Evolutionary conservation across 2,329 filamentous ascomycete genomes (phyloP).

Genomic region (Clonostachys chloroleuca): DNA sequence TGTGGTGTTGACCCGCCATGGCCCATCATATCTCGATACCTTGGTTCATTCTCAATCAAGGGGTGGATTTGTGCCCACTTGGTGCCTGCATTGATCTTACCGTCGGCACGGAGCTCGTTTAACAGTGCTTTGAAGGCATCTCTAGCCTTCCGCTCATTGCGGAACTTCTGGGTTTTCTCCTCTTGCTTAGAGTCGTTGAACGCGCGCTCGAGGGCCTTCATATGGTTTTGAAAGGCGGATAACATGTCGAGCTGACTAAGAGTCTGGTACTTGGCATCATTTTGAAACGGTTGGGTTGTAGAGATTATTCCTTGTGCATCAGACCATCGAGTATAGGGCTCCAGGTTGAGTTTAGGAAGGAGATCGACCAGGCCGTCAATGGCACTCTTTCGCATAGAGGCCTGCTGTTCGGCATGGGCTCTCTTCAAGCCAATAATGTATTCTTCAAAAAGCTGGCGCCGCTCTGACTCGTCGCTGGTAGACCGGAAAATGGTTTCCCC

Average conservation of each 20-base stretch:
- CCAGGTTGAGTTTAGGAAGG: slow-evolving; percentile 74
- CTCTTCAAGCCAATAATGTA: slow-evolving; percentile 85
- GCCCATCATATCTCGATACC: slow-evolving; percentile 79
- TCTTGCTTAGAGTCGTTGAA: slow-evolving; percentile 90
- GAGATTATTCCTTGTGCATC: slow-evolving; percentile 83
- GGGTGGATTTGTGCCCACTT: slow-evolving; percentile 85
- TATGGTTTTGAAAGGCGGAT: slow-evolving; percentile 90
- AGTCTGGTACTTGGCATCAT: slow-evolving; percentile 78
- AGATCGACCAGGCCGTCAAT: slow-evolving; percentile 79
- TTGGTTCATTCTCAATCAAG: slow-evolving; percentile 72
- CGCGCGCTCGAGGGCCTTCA: slow-evolving; percentile 83
- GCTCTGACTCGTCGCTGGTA: slow-evolving; percentile 81
- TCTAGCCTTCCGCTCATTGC: slow-evolving; percentile 80
- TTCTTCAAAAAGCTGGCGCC: slow-evolving; percentile 87
- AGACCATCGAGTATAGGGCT: slow-evolving; percentile 92
- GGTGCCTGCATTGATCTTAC: slow-evolving; percentile 82
- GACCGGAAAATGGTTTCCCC: slow-evolving; percentile 94
- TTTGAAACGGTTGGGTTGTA: slow-evolving; percentile 70
- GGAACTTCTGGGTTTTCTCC: slow-evolving; percentile 75
- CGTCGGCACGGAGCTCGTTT: slow-evolving; percentile 65
- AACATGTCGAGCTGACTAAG: slow-evolving; percentile 88
- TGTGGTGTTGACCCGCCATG: slow-evolving; percentile 81
- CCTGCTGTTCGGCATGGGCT: slow-evolving; percentile 71
- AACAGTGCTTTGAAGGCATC: slow-evolving; percentile 77
- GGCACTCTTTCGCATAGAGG: slow-evolving; percentile 68